A percentile compares a stretch with the other conserved stretches of the same genome.
phyloP scores from a whole-genome alignment of 306 rosid genomes.

The Lagenaria siceraria region DNA sequence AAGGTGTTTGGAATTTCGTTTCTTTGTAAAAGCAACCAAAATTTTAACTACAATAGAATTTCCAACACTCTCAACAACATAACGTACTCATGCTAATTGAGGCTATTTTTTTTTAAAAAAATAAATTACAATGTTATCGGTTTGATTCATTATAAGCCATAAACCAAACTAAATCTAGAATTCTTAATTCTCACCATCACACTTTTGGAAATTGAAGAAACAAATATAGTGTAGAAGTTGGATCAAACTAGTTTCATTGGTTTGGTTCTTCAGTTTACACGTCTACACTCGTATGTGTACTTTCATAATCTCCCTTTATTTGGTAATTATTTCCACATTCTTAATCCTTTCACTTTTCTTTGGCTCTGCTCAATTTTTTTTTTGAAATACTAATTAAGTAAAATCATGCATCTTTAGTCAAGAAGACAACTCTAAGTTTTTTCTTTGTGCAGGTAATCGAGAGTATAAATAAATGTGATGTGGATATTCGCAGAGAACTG shows the following conservation, averaged over 20 bases:
- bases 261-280: background rate
- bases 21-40: background rate
- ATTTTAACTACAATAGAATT: background rate
- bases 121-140: background rate
- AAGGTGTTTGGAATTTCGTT: background rate
- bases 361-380: background rate
- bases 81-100: background rate
- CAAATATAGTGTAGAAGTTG: background rate
- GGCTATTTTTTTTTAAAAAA: background rate
- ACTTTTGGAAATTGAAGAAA: background rate
- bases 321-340: background rate
- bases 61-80: background rate
- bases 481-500: slow-evolving; percentile 91
- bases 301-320: background rate
- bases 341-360: background rate
- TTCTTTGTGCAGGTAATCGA: slow-evolving; percentile 64
- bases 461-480: slow-evolving; percentile 92
- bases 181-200: background rate
- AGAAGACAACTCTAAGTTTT: background rate
- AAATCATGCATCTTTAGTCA: background rate
- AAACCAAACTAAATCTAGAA: background rate
- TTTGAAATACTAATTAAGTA: background rate
- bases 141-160: background rate
- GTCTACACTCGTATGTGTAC: background rate
- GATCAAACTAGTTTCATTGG: background rate